These are phyloP conservation scores for Isabelozyma gotoi DNA, from an alignment of 805 yeast genomes.

Conservation along the genomic window DNA sequence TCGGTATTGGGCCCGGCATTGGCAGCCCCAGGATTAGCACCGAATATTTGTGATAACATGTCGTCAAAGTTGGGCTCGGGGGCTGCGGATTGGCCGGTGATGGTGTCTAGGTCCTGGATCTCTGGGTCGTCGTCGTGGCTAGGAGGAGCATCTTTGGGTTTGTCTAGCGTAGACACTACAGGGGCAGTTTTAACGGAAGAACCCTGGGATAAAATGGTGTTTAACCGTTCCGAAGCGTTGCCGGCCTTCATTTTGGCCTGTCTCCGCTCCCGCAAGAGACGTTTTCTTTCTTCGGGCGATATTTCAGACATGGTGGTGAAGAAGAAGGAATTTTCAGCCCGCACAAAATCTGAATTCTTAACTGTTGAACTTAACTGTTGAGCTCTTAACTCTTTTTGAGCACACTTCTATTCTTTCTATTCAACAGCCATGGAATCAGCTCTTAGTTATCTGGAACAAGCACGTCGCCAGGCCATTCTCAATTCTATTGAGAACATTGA, in stretches of 20 bases:
- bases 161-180: slow-evolving; percentile 37
- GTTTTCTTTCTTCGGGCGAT: slow-evolving; percentile 58
- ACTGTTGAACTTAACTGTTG: too few relatives aligned
- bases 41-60: slow-evolving; percentile 31
- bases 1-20: slow-evolving; percentile 7
- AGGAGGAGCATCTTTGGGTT: slow-evolving; percentile 4
- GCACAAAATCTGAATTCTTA: background rate
- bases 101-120: slow-evolving; percentile 29
- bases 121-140: slow-evolving; percentile 33
- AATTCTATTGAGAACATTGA: slow-evolving; percentile 41
- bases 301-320: slow-evolving; percentile 15
- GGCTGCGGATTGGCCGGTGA: slow-evolving; percentile 12
- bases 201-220: slow-evolving; percentile 39
- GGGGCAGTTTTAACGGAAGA: slow-evolving; percentile 32
- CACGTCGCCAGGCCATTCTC: slow-evolving; percentile 32
- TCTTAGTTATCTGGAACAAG: slow-evolving; percentile 19
- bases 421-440: too few relatives aligned
- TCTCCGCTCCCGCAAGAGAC: slow-evolving; percentile 60
- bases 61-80: slow-evolving; percentile 29
- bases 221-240: slow-evolving; percentile 53
- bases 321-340: background rate
- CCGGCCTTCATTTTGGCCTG: slow-evolving; percentile 61
- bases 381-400: too few relatives aligned
- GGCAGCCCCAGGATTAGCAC: slow-evolving; percentile 10
- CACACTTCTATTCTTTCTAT: too few relatives aligned